phyloP scores from a whole-genome alignment of 176 grass and related monocot genomes.

The Triticum dicoccoides region DNA sequence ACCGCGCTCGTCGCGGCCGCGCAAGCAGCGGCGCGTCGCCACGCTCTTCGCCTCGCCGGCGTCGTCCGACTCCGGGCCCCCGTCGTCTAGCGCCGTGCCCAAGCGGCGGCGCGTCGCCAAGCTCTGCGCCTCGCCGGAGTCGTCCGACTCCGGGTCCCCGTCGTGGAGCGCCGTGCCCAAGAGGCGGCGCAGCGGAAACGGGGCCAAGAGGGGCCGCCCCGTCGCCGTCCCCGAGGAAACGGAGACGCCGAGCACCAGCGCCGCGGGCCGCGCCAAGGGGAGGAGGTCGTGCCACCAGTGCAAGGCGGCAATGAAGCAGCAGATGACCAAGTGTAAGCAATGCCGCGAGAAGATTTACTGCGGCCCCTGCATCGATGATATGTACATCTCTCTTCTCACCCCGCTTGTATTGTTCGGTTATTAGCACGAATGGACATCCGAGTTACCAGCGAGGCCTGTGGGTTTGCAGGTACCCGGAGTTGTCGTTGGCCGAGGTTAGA shows the following conservation, averaged over 20 bases:
- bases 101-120: not conserved
- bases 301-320: not conserved
- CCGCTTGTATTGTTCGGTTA: not conserved
- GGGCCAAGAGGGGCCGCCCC: not conserved
- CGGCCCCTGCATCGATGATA: conserved; percentile 10
- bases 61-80: not conserved
- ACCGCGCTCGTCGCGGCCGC: not conserved
- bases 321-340: conserved; percentile 19
- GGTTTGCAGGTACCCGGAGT: conserved; percentile 36
- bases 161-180: not conserved
- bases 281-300: conserved; percentile 39
- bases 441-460: not conserved
- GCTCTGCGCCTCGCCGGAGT: not conserved
- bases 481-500: conserved; percentile 12
- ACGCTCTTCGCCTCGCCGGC: not conserved
- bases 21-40: not conserved
- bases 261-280: not conserved
- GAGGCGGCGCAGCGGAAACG: not conserved
- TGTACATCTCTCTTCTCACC: not conserved
- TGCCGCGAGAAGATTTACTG: conserved; percentile 41
- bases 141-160: not conserved
- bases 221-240: not conserved
- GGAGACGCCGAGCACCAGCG: not conserved
- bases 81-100: not conserved
- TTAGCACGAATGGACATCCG: not conserved